A percentile compares a stretch with the other conserved stretches of the same genome.
Evolutionary conservation across 2,329 filamentous ascomycete genomes (phyloP).

Genomic region (Didymella pomorum): DNA sequence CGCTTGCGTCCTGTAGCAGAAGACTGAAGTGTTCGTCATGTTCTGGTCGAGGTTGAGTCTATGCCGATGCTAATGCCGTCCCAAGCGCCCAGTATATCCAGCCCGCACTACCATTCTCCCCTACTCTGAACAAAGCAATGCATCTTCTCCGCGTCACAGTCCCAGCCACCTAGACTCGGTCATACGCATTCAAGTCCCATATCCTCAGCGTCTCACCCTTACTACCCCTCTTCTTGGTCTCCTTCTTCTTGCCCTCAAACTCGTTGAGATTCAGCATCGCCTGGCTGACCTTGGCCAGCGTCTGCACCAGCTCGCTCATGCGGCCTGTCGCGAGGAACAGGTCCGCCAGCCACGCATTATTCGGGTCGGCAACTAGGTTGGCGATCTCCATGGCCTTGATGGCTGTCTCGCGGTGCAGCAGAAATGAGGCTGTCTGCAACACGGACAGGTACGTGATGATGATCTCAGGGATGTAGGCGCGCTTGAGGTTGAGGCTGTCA

Average conservation of each 20-base stretch:
- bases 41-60: neutral
- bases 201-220: constrained; percentile 54
- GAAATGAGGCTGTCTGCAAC: constrained; percentile 79
- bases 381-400: constrained; percentile 89
- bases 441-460: constrained; percentile 84
- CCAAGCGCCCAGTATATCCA: neutral
- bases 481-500: constrained; percentile 71
- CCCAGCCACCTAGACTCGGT: constrained; percentile 18
- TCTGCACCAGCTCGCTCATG: constrained; percentile 58
- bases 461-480: constrained; percentile 83
- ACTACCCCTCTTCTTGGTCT: constrained; percentile 53
- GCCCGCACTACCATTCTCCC: no score
- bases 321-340: constrained; percentile 51
- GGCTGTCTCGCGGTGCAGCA: constrained; percentile 76
- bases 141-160: neutral
- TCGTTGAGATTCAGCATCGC: constrained; percentile 66
- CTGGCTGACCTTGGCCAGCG: constrained; percentile 79
- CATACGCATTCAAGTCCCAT: constrained; percentile 51
- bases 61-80: neutral
- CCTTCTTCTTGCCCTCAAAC: constrained; percentile 46
- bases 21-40: neutral
- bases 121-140: no score
- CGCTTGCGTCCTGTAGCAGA: no score
- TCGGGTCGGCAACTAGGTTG: constrained; percentile 67
- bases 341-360: constrained; percentile 46